These are phyloP conservation scores for Cadophora malorum DNA, from an alignment of 2,329 filamentous ascomycete species.

Conservation along the genomic window DNA sequence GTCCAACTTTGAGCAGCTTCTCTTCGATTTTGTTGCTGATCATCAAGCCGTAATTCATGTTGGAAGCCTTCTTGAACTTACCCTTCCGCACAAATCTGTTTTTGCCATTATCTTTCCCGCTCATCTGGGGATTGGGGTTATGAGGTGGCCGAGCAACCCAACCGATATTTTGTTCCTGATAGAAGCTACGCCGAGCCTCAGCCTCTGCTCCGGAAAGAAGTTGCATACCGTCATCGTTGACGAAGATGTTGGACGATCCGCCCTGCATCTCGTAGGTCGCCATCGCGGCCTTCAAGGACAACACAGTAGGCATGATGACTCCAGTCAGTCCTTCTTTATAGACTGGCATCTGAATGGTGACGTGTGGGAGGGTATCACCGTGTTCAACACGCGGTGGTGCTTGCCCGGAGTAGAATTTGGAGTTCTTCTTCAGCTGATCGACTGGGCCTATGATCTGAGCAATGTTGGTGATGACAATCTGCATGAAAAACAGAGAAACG, in stretches of 20 bases:
- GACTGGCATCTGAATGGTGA: constrained; percentile 58
- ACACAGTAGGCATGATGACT: constrained; percentile 61
- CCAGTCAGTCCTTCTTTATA: constrained; percentile 56
- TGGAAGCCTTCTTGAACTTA: constrained; percentile 77
- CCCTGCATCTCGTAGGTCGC: constrained; percentile 66
- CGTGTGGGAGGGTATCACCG: constrained; percentile 51
- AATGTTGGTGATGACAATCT: constrained; percentile 56
- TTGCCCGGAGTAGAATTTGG: constrained; percentile 46
- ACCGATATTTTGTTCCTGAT: constrained; percentile 63
- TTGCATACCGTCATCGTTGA: constrained; percentile 74
- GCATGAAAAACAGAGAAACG: constrained; percentile 58
- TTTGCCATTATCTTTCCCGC: constrained; percentile 41
- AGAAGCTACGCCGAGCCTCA: constrained; percentile 58
- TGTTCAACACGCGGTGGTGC: constrained; percentile 50
- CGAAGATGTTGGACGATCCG: constrained; percentile 71
- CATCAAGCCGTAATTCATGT: constrained; percentile 71
- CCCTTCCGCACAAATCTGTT: constrained; percentile 58
- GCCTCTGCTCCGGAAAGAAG: constrained; percentile 58
- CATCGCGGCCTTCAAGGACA: constrained; percentile 62
- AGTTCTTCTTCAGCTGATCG: constrained; percentile 52
- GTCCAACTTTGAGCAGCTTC: constrained; percentile 50
- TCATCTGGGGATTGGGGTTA: constrained; percentile 60
- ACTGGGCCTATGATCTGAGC: constrained; percentile 59
- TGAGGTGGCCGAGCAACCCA: constrained; percentile 60
- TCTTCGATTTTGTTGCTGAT: constrained; percentile 46